Evolutionary conservation across 164 flowering plant genomes (phyloP).

Genomic region (Annona cherimola): DNA sequence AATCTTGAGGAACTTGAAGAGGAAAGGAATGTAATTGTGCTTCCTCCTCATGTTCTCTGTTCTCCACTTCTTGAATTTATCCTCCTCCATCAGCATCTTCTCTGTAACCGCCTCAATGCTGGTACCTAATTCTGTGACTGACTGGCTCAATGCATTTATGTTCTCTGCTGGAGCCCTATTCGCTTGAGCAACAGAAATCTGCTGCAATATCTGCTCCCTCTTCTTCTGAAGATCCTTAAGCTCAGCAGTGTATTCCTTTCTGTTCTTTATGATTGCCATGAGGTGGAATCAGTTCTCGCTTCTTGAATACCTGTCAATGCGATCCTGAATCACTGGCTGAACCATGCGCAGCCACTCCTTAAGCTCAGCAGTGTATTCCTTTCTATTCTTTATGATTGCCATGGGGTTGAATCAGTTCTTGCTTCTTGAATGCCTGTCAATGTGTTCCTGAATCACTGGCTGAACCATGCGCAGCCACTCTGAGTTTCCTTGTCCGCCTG

Average conservation of each 20-base stretch:
- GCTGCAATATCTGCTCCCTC: constrained; percentile 77
- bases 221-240: constrained; percentile 84
- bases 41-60: constrained; percentile 89
- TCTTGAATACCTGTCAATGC: constrained; percentile 75
- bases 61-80: constrained; percentile 94
- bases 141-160: constrained; percentile 50
- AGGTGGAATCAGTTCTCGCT: constrained; percentile 91
- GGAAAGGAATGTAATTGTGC: constrained; percentile 92
- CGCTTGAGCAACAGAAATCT: constrained; percentile 41
- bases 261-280: constrained; percentile 87
- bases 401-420: constrained; percentile 90
- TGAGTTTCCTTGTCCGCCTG: constrained; percentile 61
- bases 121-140: constrained; percentile 64
- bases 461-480: constrained; percentile 89
- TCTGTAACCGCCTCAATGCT: constrained; percentile 83
- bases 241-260: constrained; percentile 87
- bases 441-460: constrained; percentile 93
- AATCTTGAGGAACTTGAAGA: constrained; percentile 90
- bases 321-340: constrained; percentile 93
- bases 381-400: constrained; percentile 94
- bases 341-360: constrained; percentile 88
- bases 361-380: no score
- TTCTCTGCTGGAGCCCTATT: constrained; percentile 12
- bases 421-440: constrained; percentile 69
- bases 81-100: constrained; percentile 91